Evolutionary conservation across 2,329 filamentous ascomycete genomes (phyloP).

Genomic region (Samsoniella hepiali): DNA sequence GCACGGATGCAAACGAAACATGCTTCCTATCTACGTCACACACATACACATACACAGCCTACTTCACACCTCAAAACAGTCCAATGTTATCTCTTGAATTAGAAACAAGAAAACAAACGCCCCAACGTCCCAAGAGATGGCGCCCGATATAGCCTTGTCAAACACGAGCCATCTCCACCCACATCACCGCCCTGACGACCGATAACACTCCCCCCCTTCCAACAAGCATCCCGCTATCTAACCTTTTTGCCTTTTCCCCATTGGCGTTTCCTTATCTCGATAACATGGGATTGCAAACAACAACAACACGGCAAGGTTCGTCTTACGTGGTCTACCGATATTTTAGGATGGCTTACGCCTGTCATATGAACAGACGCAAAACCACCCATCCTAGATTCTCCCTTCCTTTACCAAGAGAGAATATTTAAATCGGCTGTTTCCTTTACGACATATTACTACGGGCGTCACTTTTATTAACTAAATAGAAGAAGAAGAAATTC

Average conservation of each 20-base stretch:
- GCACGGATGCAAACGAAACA: neutral
- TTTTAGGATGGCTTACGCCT: neutral
- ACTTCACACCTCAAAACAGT: neutral
- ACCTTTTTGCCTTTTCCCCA: neutral
- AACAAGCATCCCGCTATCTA: neutral
- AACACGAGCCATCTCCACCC: neutral
- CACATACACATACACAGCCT: neutral
- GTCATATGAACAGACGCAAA: neutral
- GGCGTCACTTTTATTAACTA: constrained; percentile 20
- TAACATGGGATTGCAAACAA: neutral
- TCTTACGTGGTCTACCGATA: neutral
- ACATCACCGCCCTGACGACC: neutral
- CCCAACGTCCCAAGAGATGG: neutral
- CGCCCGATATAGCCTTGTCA: constrained; percentile 2
- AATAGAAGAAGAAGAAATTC: constrained; percentile 8
- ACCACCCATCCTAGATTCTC: constrained; percentile 12
- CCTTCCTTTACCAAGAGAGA: neutral
- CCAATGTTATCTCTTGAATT: neutral
- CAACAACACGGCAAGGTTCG: neutral
- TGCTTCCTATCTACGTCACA: neutral
- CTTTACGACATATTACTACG: constrained; percentile 4
- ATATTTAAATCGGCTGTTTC: constrained; percentile 3
- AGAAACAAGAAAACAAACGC: neutral
- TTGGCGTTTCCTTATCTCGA: neutral
- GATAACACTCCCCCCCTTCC: constrained; percentile 12